Evolutionary conservation across 2,329 filamentous ascomycete species (phyloP), one percentile per base, ranked within the genome.

Genomic region (Akanthomyces uredinophilus): DNA sequence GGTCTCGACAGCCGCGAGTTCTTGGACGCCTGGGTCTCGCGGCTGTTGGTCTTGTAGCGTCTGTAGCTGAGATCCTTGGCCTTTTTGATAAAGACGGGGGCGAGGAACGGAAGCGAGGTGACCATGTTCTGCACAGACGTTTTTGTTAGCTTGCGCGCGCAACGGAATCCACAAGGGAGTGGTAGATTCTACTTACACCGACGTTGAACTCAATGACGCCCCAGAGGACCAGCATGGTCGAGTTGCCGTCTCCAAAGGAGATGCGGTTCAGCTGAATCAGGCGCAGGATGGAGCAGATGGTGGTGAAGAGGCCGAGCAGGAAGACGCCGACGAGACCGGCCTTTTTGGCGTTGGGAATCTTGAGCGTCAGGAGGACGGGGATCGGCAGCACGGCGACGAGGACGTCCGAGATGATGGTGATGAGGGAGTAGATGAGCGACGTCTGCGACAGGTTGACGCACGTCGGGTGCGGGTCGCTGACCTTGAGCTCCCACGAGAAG

Each of bases 191-290:
- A 46, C 49, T 52, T 22, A 24, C 59, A 13, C 82, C 82, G 37
- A 84, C 77, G 65, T 84, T 84, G 69, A 84, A 81, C 68, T 84
- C 82, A 62, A 84, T 80, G 1, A 78, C 80, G 4, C 82, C 82
- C 82, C 82, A 84, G 1, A 84, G 71, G 0, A 84, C 75, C 18
- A 84, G 72, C 78, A 82, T 81, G 4, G 82, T 84, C 0, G 82
- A 83, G 66, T 83, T 82, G 11, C 81, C 81, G 43, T 83, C 80
- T 1, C 79, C 79, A n/a, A 73, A 70, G 16, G 79, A 78, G 39
- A 84, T 81, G 0, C 76, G 72, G 64, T 78, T 69, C 63, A 84
- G 83, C 65, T 84, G 80, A 0, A 76, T 70, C 61, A 83, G 79
- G 8, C 82, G 76, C 60, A 84, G 68, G 55, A 84, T 74, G 2